phyloP scores from a whole-genome alignment of 192 early-diverging fungal genomes.

The Pilobolus umbonatus region DNA sequence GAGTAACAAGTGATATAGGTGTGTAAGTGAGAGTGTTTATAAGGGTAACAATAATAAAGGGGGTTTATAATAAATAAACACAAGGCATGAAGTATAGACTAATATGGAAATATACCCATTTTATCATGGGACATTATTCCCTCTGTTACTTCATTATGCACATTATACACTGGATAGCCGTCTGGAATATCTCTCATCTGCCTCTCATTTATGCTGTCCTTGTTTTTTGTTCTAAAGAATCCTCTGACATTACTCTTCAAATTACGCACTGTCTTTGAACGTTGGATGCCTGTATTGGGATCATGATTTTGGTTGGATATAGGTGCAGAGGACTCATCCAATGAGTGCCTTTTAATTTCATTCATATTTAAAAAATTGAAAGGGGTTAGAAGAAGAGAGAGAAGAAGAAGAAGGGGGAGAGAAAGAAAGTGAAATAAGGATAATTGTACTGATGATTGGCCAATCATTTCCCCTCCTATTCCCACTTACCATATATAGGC shows the following conservation, averaged over 20 bases:
- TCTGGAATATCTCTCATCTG: background rate
- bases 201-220: background rate
- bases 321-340: background rate
- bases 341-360: slow-evolving; percentile 4
- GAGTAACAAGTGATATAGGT: too few relatives aligned
- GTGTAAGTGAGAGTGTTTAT: background rate
- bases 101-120: background rate
- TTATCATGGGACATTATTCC: background rate
- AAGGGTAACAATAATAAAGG: background rate
- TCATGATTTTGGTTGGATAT: slow-evolving; percentile 1
- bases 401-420: background rate
- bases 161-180: too few relatives aligned
- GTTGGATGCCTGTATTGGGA: slow-evolving; percentile 2
- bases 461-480: too few relatives aligned
- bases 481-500: too few relatives aligned
- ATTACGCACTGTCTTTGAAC: slow-evolving; percentile 30
- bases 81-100: background rate
- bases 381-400: background rate
- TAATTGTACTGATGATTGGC: too few relatives aligned
- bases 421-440: too few relatives aligned
- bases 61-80: background rate
- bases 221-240: slow-evolving; percentile 20
- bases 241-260: slow-evolving; percentile 25
- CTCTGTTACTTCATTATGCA: background rate
- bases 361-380: background rate